Percentiles rank a stretch among this genome's conserved stretches.
These are phyloP conservation scores for Butyriboletus loyo DNA, from an alignment of 768 basidiomycete species.

Conservation along the genomic window DNA sequence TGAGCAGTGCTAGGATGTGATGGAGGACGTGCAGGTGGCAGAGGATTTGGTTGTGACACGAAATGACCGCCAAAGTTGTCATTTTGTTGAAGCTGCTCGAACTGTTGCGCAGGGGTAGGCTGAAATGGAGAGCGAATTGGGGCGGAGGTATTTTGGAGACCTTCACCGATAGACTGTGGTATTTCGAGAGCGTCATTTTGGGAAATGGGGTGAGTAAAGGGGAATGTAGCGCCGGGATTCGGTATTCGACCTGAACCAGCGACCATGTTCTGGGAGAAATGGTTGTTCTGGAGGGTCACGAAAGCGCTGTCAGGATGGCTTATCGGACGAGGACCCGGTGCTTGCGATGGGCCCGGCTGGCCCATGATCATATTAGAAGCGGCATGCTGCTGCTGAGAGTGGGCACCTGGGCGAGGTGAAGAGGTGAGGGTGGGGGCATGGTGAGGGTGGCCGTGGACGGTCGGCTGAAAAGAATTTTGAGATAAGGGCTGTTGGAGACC, in stretches of 20 bases:
- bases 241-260: constrained; percentile 36
- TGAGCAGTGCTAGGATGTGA: constrained; percentile 38
- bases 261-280: constrained; percentile 32
- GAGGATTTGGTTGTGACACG: constrained; percentile 37
- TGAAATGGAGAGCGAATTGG: constrained; percentile 42
- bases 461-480: constrained; percentile 29
- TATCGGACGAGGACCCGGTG: constrained; percentile 36
- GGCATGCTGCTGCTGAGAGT: constrained; percentile 29
- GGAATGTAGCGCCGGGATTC: constrained; percentile 33
- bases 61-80: constrained; percentile 36
- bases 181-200: constrained; percentile 48
- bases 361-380: constrained; percentile 29
- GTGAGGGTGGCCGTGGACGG: constrained; percentile 28
- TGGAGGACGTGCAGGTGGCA: constrained; percentile 42
- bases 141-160: constrained; percentile 38
- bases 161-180: constrained; percentile 40
- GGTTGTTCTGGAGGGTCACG: constrained; percentile 40
- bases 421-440: constrained; percentile 29
- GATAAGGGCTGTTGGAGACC: constrained; percentile 30
- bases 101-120: constrained; percentile 62
- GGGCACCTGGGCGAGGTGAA: constrained; percentile 30
- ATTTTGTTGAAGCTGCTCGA: constrained; percentile 50
- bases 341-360: constrained; percentile 31
- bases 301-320: constrained; percentile 46
- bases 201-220: constrained; percentile 49